phyloP scores from a whole-genome alignment of 805 yeast species.

The Candida parachauliodes region DNA sequence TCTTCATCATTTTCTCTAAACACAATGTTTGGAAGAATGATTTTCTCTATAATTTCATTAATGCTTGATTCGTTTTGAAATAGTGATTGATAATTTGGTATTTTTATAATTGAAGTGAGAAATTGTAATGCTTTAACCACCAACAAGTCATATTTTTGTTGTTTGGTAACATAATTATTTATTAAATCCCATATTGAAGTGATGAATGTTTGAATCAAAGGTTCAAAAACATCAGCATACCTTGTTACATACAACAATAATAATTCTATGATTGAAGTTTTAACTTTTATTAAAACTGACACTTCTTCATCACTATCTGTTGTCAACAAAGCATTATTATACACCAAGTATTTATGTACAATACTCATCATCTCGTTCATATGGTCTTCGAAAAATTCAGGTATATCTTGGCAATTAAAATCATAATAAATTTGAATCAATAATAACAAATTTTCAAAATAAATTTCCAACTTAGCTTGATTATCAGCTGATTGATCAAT shows the following conservation, averaged over 20 bases:
- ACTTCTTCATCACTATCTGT: slow-evolving; percentile 60
- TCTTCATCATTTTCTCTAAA: slow-evolving; percentile 89
- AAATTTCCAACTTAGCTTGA: slow-evolving; percentile 48
- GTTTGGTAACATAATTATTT: slow-evolving; percentile 54
- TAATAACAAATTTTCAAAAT: slow-evolving; percentile 68
- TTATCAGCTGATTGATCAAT: slow-evolving; percentile 47
- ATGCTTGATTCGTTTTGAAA: slow-evolving; percentile 59
- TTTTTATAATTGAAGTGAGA: slow-evolving; percentile 73
- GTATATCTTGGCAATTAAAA: slow-evolving; percentile 95
- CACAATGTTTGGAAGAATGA: slow-evolving; percentile 83
- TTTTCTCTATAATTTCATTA: slow-evolving; percentile 73
- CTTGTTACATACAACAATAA: slow-evolving; percentile 83
- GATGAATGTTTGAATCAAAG: slow-evolving; percentile 71
- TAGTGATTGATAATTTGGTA: slow-evolving; percentile 62
- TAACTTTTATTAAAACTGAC: slow-evolving; percentile 66
- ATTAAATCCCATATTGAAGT: slow-evolving; percentile 79
- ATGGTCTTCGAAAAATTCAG: slow-evolving; percentile 96
- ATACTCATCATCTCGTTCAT: slow-evolving; percentile 72
- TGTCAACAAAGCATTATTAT: slow-evolving; percentile 48
- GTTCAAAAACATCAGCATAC: slow-evolving; percentile 89
- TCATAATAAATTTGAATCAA: slow-evolving; percentile 84
- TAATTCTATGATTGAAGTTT: slow-evolving; percentile 80
- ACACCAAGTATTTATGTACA: slow-evolving; percentile 74
- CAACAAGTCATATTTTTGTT: slow-evolving; percentile 78
- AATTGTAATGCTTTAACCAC: slow-evolving; percentile 79